A percentile compares a stretch with the other conserved stretches of the same genome.
Conservation (phyloP, 2,329 filamentous ascomycete genomes). For the Penicillium palitans region DNA sequence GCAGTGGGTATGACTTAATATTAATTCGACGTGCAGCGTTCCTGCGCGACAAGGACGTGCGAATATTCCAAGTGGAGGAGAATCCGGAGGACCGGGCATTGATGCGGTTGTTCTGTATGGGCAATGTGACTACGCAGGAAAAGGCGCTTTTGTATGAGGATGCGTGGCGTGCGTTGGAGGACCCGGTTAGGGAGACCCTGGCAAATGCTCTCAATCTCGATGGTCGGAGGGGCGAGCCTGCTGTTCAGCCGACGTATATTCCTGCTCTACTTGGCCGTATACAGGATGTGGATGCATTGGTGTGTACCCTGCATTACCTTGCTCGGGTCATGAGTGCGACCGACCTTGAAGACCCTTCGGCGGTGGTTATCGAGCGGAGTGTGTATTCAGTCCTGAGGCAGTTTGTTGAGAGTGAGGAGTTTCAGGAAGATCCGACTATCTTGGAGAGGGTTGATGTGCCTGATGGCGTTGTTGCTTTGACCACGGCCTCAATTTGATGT, state of each 20-base stretch:
- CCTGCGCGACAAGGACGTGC: conserved; percentile 6
- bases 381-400: conserved; percentile 13
- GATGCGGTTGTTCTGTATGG: conserved; percentile 18
- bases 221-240: conserved; percentile 11
- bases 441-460: conserved; percentile 15
- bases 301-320: conserved; percentile 9
- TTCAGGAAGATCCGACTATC: conserved; percentile 13
- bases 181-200: conserved; percentile 2
- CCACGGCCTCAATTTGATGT: background rate
- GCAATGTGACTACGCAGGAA: conserved; percentile 12
- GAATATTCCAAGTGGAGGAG: background rate
- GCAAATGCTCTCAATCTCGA: conserved; percentile 13
- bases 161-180: conserved; percentile 9
- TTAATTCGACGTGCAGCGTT: conserved; percentile 11
- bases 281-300: background rate
- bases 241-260: conserved; percentile 19
- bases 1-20: conserved; percentile 17
- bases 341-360: conserved; percentile 4
- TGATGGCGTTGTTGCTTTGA: conserved; percentile 7
- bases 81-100: conserved; percentile 8
- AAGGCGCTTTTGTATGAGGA: conserved; percentile 13
- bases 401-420: conserved; percentile 12
- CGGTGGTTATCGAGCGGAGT: conserved; percentile 18
- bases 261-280: conserved; percentile 15
- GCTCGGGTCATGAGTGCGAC: conserved; percentile 12